Conservation (phyloP, 176 grass and related monocot genomes). For the Carex parvula region DNA sequence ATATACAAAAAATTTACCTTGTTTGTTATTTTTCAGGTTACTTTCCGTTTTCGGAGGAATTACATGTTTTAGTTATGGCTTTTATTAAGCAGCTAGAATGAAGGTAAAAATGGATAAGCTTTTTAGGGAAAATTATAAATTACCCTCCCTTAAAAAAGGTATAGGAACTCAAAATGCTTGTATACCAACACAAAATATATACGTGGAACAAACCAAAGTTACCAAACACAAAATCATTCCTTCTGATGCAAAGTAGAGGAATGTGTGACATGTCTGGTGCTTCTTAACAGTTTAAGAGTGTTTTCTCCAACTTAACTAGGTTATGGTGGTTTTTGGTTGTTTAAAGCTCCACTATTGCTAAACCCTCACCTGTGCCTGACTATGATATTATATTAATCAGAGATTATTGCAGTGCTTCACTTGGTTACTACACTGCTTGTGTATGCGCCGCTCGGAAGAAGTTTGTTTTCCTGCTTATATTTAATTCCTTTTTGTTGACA, state of each 20-base stretch:
- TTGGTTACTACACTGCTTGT: neutral
- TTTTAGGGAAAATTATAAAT: no score
- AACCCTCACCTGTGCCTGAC: neutral
- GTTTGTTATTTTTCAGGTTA: no score
- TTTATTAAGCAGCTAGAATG: no score
- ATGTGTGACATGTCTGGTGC: no score
- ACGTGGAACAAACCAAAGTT: neutral
- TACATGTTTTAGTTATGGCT: no score
- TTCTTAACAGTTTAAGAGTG: no score
- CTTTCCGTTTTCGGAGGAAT: no score
- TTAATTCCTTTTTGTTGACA: neutral
- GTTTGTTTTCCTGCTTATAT: neutral
- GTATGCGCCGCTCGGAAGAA: neutral
- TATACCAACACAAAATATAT: neutral
- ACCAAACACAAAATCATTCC: neutral
- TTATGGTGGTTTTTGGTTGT: neutral
- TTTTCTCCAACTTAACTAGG: no score
- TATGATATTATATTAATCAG: neutral
- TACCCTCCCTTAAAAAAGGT: no score
- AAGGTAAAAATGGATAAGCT: no score
- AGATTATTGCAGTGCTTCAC: neutral
- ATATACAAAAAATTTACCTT: no score
- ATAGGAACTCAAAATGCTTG: neutral
- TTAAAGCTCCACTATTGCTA: neutral
- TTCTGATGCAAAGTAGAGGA: neutral